These are phyloP conservation scores for Chytriomyces sp. DNA, from an alignment of 192 early-diverging fungal genomes.

Conservation along the genomic window DNA sequence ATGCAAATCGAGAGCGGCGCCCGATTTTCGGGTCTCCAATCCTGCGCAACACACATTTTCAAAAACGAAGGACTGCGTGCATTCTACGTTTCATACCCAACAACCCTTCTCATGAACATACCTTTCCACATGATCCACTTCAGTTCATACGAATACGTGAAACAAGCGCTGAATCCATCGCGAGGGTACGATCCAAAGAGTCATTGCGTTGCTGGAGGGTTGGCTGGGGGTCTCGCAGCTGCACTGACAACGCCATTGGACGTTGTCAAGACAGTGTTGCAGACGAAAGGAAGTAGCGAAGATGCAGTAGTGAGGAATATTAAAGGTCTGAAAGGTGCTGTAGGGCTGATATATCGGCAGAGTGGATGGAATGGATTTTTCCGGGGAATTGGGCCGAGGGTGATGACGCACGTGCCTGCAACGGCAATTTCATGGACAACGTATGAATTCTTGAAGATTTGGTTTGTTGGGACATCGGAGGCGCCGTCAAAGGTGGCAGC, in stretches of 20 bases:
- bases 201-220: constrained; percentile 83
- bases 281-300: constrained; percentile 78
- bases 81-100: constrained; percentile 94
- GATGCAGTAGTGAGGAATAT: constrained; percentile 75
- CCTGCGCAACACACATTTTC: constrained; percentile 74
- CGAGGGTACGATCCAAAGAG: constrained; percentile 85
- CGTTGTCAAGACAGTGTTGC: constrained; percentile 93
- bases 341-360: constrained; percentile 74
- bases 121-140: constrained; percentile 97
- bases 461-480: neutral
- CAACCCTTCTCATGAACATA: constrained; percentile 91
- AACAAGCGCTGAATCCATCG: constrained; percentile 79
- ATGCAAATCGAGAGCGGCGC: constrained; percentile 84
- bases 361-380: constrained; percentile 81
- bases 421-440: constrained; percentile 96
- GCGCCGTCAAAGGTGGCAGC: neutral
- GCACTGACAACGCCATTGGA: constrained; percentile 93
- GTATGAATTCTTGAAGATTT: constrained; percentile 28
- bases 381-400: constrained; percentile 71
- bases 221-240: constrained; percentile 88
- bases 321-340: constrained; percentile 72
- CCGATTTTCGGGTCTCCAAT: constrained; percentile 65
- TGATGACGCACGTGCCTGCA: constrained; percentile 89
- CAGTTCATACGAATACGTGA: constrained; percentile 86
- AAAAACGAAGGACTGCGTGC: constrained; percentile 80